phyloP scores from a whole-genome alignment of 306 rosid species.

The Luffa acutangula region DNA sequence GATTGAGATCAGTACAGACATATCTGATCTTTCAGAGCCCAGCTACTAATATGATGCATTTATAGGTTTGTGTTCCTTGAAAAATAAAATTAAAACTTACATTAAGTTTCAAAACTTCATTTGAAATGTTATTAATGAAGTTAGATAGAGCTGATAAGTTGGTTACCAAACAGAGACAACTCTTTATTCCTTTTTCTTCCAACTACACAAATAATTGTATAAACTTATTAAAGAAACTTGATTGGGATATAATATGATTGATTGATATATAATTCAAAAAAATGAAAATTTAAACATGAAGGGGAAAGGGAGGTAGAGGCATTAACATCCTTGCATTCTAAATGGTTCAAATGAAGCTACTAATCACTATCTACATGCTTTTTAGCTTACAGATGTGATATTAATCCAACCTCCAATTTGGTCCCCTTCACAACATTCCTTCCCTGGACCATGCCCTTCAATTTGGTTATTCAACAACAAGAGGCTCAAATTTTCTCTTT shows the following conservation, averaged over 20 bases:
- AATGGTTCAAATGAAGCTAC: background rate
- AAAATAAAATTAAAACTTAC: background rate
- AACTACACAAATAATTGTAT: constrained; percentile 1
- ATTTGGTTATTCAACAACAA: background rate
- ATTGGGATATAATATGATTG: background rate
- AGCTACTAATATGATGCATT: background rate
- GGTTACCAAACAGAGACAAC: background rate
- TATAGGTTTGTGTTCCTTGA: background rate
- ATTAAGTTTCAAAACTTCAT: background rate
- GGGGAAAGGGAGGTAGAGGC: constrained; percentile 2
- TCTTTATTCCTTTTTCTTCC: background rate
- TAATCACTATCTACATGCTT: constrained; percentile 1
- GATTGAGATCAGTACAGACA: background rate
- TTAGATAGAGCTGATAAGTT: background rate
- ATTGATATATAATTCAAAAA: background rate
- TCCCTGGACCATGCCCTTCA: constrained; percentile 2
- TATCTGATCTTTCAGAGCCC: background rate
- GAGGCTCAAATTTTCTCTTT: background rate
- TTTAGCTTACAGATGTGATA: background rate
- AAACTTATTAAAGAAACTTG: background rate
- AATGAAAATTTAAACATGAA: background rate
- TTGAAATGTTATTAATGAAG: background rate
- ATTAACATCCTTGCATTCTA: background rate
- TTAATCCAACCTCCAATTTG: constrained; percentile 8
- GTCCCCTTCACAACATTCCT: constrained; percentile 14